Percentiles rank a stretch among this genome's conserved stretches.
Evolutionary conservation across 2,329 filamentous ascomycete genomes (phyloP).

Genomic region (Hyphodiscus sp.): DNA sequence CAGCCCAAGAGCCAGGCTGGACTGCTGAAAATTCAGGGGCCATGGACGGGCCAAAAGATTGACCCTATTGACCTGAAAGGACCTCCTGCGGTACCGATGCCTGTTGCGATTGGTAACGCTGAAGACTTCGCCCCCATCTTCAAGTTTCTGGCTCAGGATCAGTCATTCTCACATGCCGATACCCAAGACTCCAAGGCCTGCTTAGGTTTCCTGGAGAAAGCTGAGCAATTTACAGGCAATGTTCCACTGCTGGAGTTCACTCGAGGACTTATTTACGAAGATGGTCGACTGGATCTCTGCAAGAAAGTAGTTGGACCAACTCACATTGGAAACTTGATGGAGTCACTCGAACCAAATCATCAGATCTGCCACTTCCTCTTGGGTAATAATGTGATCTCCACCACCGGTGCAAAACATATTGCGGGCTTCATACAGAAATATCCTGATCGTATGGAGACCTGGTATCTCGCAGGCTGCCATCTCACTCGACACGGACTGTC

Average conservation of each 20-base stretch:
- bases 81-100: slow-evolving; percentile 16
- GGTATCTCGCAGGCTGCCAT: slow-evolving; percentile 50
- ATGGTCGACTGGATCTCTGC: slow-evolving; percentile 48
- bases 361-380: slow-evolving; percentile 46
- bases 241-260: slow-evolving; percentile 7
- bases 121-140: slow-evolving; percentile 15
- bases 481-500: slow-evolving; percentile 39
- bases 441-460: slow-evolving; percentile 45
- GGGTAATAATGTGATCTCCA: slow-evolving; percentile 49
- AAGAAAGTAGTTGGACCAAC: slow-evolving; percentile 48
- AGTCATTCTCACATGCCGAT: slow-evolving; percentile 1
- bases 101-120: slow-evolving; percentile 14
- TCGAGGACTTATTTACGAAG: slow-evolving; percentile 37
- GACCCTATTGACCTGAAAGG: slow-evolving; percentile 18
- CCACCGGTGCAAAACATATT: slow-evolving; percentile 40
- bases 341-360: slow-evolving; percentile 39
- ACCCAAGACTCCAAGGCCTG: not conserved
- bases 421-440: slow-evolving; percentile 39
- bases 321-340: slow-evolving; percentile 44
- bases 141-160: slow-evolving; percentile 8
- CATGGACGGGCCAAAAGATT: slow-evolving; percentile 14
- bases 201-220: slow-evolving; percentile 1
- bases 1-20: slow-evolving; percentile 5
- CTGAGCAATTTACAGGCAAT: not conserved
- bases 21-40: slow-evolving; percentile 12